Evolutionary conservation across 129 eudicot genomes (phyloP).

Genomic region (Deinandra increscens): DNA sequence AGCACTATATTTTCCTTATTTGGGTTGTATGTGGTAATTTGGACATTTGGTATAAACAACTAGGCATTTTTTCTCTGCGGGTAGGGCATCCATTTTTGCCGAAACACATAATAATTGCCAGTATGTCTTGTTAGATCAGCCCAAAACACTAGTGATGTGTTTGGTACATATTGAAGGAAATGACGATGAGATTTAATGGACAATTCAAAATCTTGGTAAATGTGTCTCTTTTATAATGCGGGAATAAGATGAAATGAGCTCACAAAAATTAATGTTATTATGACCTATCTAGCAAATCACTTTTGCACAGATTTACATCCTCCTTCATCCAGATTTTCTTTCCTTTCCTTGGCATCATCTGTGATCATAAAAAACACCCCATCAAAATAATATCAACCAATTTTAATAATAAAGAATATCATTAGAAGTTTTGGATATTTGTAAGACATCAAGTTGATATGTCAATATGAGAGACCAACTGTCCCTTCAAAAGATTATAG

Average conservation of each 20-base stretch:
- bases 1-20: not conserved
- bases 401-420: not conserved
- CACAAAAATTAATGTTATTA: not conserved
- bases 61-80: not conserved
- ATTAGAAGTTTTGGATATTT: not conserved
- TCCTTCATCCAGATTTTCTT: not conserved
- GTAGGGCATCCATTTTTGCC: not conserved
- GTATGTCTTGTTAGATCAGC: too few species aligned
- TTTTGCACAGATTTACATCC: not conserved
- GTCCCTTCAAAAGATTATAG: not conserved
- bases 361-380: not conserved
- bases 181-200: not conserved
- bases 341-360: not conserved
- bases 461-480: not conserved
- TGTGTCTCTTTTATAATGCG: too few species aligned
- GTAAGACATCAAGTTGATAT: not conserved
- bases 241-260: not conserved
- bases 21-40: conserved; percentile 5
- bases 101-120: too few species aligned
- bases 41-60: not conserved
- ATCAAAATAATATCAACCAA: not conserved
- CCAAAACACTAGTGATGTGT: not conserved
- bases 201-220: not conserved
- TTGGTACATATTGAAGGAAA: conserved; percentile 1
- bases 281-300: not conserved